Conservation (phyloP, 192 early-diverging fungal genomes). For the Coemansia sp. region DNA sequence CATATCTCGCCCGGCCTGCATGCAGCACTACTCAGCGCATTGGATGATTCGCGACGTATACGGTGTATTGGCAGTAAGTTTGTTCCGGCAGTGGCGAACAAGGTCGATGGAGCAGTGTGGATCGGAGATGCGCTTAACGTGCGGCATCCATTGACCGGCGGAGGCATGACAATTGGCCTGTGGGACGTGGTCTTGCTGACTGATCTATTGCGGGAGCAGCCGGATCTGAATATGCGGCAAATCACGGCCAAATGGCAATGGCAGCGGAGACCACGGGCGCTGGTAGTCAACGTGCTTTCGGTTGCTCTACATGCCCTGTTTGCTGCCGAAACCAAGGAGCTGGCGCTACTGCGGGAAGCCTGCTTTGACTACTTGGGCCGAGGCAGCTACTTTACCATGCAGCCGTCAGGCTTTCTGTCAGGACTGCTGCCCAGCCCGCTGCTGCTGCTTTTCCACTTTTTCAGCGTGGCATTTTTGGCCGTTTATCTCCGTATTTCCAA, state of each 20-base stretch:
- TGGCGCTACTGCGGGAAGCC: constrained; percentile 73
- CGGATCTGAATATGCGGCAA: constrained; percentile 53
- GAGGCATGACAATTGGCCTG: constrained; percentile 95
- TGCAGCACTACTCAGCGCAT: constrained; percentile 58
- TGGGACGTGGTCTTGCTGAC: constrained; percentile 82
- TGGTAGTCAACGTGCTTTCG: constrained; percentile 86
- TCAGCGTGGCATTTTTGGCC: constrained; percentile 74
- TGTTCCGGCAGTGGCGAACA: constrained; percentile 81
- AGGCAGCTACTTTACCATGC: constrained; percentile 76
- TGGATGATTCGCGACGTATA: constrained; percentile 65
- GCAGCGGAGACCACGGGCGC: constrained; percentile 67
- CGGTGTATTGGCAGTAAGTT: constrained; percentile 89
- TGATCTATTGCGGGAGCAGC: constrained; percentile 42
- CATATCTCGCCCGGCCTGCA: constrained; percentile 67
- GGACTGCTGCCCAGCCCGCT: constrained; percentile 72
- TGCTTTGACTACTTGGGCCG: constrained; percentile 86
- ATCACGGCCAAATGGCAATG: constrained; percentile 69
- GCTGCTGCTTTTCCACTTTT: constrained; percentile 86
- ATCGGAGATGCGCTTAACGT: constrained; percentile 97
- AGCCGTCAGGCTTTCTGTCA: constrained; percentile 84
- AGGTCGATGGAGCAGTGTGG: constrained; percentile 70
- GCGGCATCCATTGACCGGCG: constrained; percentile 92
- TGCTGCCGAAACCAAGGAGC: constrained; percentile 66
- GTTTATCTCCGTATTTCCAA: constrained; percentile 26
- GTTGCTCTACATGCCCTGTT: constrained; percentile 91